Conservation (phyloP, 768 basidiomycete genomes). For the Rhodotorula paludigena region DNA sequence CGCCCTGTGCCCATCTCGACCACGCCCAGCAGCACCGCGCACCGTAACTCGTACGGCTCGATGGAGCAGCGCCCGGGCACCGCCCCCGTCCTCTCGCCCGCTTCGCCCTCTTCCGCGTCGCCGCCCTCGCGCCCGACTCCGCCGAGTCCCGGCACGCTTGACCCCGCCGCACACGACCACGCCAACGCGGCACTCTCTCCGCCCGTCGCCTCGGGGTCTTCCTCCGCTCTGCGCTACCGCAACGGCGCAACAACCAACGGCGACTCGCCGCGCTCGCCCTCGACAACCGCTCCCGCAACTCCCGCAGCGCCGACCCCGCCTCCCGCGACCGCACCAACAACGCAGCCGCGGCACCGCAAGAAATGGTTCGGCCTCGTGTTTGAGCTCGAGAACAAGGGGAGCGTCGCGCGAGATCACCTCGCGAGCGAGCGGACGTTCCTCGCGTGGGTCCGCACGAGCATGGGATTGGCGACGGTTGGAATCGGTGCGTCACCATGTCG, state of each 20-base stretch:
- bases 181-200: too few relatives aligned
- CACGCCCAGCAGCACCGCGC: too few relatives aligned
- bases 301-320: neutral
- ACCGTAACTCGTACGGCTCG: too few relatives aligned
- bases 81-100: neutral
- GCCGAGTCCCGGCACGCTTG: too few relatives aligned
- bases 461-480: conserved; percentile 40
- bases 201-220: too few relatives aligned
- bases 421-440: conserved; percentile 56
- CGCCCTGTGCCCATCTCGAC: too few relatives aligned
- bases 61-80: neutral
- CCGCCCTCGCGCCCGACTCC: too few relatives aligned
- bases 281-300: neutral
- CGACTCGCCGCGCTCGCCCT: too few relatives aligned
- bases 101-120: too few relatives aligned
- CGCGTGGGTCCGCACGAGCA: conserved; percentile 56
- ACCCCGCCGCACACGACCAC: too few relatives aligned
- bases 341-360: neutral
- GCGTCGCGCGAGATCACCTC: conserved; percentile 56
- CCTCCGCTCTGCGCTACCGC: too few relatives aligned
- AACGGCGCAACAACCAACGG: too few relatives aligned
- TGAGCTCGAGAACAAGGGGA: conserved; percentile 53
- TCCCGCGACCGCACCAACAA: neutral
- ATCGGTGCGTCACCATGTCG: conserved; percentile 14
- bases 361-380: conserved; percentile 1